phyloP scores from a whole-genome alignment of 2,329 filamentous ascomycete species.

The Aureobasidium lini region DNA sequence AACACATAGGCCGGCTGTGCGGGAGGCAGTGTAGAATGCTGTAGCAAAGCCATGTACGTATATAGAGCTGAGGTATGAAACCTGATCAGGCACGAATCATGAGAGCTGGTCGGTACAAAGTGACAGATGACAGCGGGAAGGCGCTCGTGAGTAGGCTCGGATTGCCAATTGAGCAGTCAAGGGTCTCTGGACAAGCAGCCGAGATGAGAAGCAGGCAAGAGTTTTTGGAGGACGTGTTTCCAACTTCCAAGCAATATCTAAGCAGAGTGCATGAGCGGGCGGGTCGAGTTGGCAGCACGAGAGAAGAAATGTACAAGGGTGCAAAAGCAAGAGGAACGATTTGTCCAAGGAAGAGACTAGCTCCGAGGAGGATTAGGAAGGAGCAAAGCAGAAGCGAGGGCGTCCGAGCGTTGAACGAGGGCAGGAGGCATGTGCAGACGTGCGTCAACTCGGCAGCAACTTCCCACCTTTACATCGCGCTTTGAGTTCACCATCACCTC shows the following conservation, averaged over 20 bases:
- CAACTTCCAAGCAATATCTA: not conserved
- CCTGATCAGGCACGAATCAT: slow-evolving; percentile 6
- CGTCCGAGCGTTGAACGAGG: not conserved
- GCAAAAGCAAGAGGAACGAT: not conserved
- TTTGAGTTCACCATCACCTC: slow-evolving; percentile 9
- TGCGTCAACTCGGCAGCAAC: slow-evolving; percentile 1
- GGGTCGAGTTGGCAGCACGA: not conserved
- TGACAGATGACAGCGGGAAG: slow-evolving; percentile 13
- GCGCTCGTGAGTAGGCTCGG: not conserved
- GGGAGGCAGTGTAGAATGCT: slow-evolving; percentile 31
- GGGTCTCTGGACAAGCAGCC: not conserved
- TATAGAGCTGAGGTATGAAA: not conserved
- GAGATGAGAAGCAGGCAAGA: not conserved
- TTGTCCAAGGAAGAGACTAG: not conserved
- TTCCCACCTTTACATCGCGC: slow-evolving; percentile 3
- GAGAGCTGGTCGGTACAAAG: slow-evolving; percentile 1
- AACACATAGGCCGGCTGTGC: slow-evolving; percentile 63
- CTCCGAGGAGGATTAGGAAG: not conserved
- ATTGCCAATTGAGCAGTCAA: slow-evolving; percentile 4
- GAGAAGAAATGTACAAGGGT: not conserved
- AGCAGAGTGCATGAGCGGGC: not conserved
- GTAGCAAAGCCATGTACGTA: not conserved
- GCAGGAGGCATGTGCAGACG: slow-evolving; percentile 8
- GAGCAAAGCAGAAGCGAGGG: not conserved
- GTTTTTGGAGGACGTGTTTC: not conserved